Base-by-base conservation (phyloP, 805 yeast species). In the Jamesozyma gamospora region DNA sequence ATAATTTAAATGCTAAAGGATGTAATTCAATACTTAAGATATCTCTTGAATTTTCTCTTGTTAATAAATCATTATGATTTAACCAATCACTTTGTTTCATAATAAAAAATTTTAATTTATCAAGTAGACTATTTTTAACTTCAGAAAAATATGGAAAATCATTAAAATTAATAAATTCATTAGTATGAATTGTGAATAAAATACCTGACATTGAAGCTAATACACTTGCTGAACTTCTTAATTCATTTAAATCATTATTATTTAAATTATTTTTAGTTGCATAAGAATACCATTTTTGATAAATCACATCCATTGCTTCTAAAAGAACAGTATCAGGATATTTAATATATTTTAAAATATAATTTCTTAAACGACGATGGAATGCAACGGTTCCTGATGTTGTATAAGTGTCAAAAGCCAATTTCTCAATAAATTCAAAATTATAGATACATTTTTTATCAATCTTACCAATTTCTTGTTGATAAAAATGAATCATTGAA, bases 321-420 rank as follows among this genome's bases (percentile, higher is more conserved):
- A 52, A 43, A 14, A 60, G 32, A 6, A 54, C 45, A 16, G 47
- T 48, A 29, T 58, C 52, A 1, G 57, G 58, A 34, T 34, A 36
- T 14, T 37, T 48, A 30, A 53, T 44, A 42, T 42, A 41, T 37
- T 43, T 55, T 36, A 45, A 47, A 31, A 66, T 51, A 40, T 59
- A 63, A 32, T 61, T 71, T 53, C 81, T 69, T 41, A 81, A 61
- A 44, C 73, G 71, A 53, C 82, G 80, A 50, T 81, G 86, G 28
- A 81, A 66, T 0, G 92, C 85, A 15, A 80, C 79, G 18, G 77
- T 68, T 21, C 92, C 87, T 0, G 86, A 77, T 32, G 80, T 74
- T 1, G 79, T 71, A 24, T 65, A 62, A n/a, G 66, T 71, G 43
- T 78, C 86, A 4, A 70, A 55, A 2, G 72, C 58, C 32, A 82